These are phyloP conservation scores for Insectozyma bohioensis DNA, from an alignment of 1,139 yeast species.

Conservation along the genomic window DNA sequence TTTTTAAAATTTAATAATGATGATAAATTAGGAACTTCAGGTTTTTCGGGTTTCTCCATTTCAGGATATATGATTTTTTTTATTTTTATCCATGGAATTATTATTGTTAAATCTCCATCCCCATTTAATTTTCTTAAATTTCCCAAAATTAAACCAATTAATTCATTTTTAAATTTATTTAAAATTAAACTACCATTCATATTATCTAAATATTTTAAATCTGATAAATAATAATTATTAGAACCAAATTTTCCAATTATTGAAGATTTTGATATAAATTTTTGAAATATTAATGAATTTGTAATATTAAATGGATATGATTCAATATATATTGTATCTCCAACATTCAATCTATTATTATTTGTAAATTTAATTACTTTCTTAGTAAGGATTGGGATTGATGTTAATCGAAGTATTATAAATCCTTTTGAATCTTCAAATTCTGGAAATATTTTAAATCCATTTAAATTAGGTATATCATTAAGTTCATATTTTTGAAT, in stretches of 20 bases:
- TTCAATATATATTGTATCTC: conserved; percentile 24
- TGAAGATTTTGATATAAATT: conserved; percentile 48
- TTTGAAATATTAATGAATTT: conserved; percentile 55
- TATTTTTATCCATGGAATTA: conserved; percentile 47
- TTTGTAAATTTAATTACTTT: no score
- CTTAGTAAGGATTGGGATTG: background rate
- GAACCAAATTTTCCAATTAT: conserved; percentile 26
- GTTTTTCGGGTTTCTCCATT: no score
- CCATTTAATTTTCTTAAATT: conserved; percentile 50
- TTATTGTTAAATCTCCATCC: conserved; percentile 57
- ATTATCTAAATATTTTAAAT: conserved; percentile 59
- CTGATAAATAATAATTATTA: conserved; percentile 41
- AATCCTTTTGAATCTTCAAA: no score
- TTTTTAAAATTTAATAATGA: conserved; percentile 1
- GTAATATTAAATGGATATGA: conserved; percentile 60
- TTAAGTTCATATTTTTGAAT: no score
- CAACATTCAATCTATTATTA: no score
- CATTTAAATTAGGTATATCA: no score
- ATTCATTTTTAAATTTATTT: conserved; percentile 7
- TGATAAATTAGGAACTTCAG: background rate
- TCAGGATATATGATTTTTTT: conserved; percentile 2
- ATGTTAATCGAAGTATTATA: background rate
- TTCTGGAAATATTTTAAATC: no score
- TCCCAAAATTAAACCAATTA: conserved; percentile 58
- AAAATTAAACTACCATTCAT: conserved; percentile 60